A percentile compares a stretch with the other conserved stretches of the same genome.
Conservation (phyloP, 768 basidiomycete genomes). For the Rubroboletus satanas region DNA sequence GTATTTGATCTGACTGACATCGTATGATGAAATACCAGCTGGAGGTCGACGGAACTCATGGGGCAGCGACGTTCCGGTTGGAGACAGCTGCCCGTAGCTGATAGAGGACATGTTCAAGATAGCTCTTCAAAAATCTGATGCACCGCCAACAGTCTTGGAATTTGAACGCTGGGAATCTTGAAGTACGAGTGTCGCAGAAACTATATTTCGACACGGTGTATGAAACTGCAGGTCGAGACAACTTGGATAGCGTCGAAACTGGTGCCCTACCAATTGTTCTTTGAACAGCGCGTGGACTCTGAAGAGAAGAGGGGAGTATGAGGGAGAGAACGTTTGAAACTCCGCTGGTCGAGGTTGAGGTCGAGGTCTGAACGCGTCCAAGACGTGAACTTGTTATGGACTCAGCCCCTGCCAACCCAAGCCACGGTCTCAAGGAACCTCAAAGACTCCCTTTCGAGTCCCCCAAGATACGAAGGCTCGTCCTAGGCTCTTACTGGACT, state of each 20-base stretch:
- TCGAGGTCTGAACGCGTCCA: conserved; percentile 5
- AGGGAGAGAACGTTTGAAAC: conserved; percentile 31
- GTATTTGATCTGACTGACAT: conserved; percentile 31
- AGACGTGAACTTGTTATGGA: conserved; percentile 23
- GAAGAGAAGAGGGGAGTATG: conserved; percentile 16
- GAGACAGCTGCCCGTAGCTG: conserved; percentile 26
- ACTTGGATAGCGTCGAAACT: neutral
- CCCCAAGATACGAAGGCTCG: conserved; percentile 46
- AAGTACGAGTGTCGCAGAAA: conserved; percentile 1
- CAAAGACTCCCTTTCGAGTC: conserved; percentile 52
- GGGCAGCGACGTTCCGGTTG: conserved; percentile 21
- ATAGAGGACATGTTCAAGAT: conserved; percentile 25
- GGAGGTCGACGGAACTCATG: conserved; percentile 29
- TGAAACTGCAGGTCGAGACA: conserved; percentile 3
- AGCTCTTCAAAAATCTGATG: conserved; percentile 1
- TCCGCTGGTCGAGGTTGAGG: conserved; percentile 23
- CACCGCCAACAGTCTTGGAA: conserved; percentile 4
- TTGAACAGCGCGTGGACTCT: conserved; percentile 4
- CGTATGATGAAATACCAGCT: conserved; percentile 24
- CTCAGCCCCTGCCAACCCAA: conserved; percentile 8
- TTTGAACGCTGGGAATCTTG: conserved; percentile 3
- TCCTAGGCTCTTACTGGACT: conserved; percentile 75
- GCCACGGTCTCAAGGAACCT: conserved; percentile 40
- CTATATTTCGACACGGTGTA: conserved; percentile 1
- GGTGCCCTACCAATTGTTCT: conserved; percentile 9